A percentile compares a stretch with the other conserved stretches of the same genome.
phyloP scores from a whole-genome alignment of 2,329 filamentous ascomycete species.

The Chaetomium globosum region DNA sequence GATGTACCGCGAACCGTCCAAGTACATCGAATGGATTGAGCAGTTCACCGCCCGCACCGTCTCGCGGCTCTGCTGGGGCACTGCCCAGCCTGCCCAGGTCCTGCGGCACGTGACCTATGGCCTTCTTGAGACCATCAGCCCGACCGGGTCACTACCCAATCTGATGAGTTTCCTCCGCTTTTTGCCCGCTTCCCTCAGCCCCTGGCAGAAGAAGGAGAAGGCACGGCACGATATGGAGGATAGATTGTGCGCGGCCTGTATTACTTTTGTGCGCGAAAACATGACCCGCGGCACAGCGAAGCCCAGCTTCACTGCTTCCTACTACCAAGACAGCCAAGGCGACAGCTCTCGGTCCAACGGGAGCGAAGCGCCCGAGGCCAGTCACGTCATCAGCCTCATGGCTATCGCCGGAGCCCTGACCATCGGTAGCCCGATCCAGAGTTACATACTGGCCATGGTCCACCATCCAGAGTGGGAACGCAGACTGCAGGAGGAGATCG shows the following conservation, averaged over 20 bases:
- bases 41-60: slow-evolving; percentile 53
- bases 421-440: slow-evolving; percentile 50
- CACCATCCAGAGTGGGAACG: slow-evolving; percentile 41
- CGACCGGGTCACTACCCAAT: slow-evolving; percentile 50
- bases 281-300: slow-evolving; percentile 41
- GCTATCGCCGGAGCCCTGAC: slow-evolving; percentile 52
- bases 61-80: slow-evolving; percentile 51
- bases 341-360: slow-evolving; percentile 39
- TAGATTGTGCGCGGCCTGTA: slow-evolving; percentile 44
- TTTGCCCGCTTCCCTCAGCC: slow-evolving; percentile 46
- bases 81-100: slow-evolving; percentile 45
- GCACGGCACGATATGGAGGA: slow-evolving; percentile 47
- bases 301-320: slow-evolving; percentile 49
- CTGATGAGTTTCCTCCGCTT: slow-evolving; percentile 46
- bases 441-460: slow-evolving; percentile 45
- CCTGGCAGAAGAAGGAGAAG: slow-evolving; percentile 51
- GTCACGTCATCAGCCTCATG: slow-evolving; percentile 52
- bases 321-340: slow-evolving; percentile 40
- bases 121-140: slow-evolving; percentile 51
- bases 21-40: slow-evolving; percentile 52
- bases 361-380: slow-evolving; percentile 45
- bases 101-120: slow-evolving; percentile 51
- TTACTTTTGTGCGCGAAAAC: slow-evolving; percentile 44
- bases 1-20: slow-evolving; percentile 45
- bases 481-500: slow-evolving; percentile 52